phyloP scores from a whole-genome alignment of 345 rosid species.

The Carallia brachiata region DNA sequence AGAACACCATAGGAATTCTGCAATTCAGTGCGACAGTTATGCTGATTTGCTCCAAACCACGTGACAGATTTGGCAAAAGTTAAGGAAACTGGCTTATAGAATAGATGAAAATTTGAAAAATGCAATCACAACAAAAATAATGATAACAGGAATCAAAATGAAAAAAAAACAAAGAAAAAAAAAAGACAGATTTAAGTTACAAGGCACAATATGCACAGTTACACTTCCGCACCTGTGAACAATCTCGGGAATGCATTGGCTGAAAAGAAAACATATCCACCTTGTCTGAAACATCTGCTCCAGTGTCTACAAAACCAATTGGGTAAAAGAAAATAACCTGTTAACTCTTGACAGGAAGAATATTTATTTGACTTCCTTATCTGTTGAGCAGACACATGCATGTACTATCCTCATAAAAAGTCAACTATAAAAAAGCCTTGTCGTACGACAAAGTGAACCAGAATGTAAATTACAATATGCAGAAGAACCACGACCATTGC shows the following conservation, averaged over 20 bases:
- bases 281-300: conserved; percentile 61
- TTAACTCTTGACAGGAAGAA: conserved; percentile 5
- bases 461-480: too few relatives aligned
- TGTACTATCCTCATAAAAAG: background rate
- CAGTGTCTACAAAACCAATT: conserved; percentile 36
- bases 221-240: conserved; percentile 65
- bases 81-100: too few relatives aligned
- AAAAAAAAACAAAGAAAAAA: background rate
- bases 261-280: conserved; percentile 68
- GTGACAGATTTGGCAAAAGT: too few relatives aligned
- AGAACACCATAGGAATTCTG: too few relatives aligned
- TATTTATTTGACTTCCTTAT: too few relatives aligned
- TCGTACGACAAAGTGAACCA: too few relatives aligned
- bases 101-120: too few relatives aligned
- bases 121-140: too few relatives aligned
- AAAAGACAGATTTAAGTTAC: background rate
- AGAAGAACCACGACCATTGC: background rate
- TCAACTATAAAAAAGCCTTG: too few relatives aligned
- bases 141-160: background rate
- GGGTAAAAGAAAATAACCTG: conserved; percentile 7
- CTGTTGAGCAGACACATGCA: too few relatives aligned
- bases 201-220: background rate
- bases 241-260: conserved; percentile 84
- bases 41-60: too few relatives aligned
- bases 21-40: too few relatives aligned